Evolutionary conservation across 495 filamentous ascomycete genomes (phyloP).

Genomic region (Cryomyces antarcticus): DNA sequence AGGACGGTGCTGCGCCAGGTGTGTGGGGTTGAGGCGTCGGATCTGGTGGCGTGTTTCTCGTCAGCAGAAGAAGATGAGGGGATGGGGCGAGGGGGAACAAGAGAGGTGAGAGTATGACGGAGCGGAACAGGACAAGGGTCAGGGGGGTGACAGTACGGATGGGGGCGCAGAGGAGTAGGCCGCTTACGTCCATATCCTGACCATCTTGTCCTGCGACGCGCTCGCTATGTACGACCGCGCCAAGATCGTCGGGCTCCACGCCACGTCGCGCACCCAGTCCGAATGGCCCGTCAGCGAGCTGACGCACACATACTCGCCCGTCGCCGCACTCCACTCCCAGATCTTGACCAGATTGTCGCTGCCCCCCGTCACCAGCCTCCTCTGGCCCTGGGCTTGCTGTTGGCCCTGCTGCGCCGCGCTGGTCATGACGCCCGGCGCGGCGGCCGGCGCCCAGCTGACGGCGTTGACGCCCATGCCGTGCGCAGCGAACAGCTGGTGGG

Average conservation of each 20-base stretch:
- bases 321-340: slow-evolving; percentile 39
- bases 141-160: too few species aligned
- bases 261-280: slow-evolving; percentile 96
- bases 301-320: slow-evolving; percentile 30
- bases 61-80: slow-evolving; percentile 2
- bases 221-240: slow-evolving; percentile 90
- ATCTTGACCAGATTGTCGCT: slow-evolving; percentile 84
- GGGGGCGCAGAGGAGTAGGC: too few species aligned
- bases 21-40: too few species aligned
- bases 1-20: slow-evolving; percentile 64
- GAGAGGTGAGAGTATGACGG: neutral
- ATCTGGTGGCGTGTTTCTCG: slow-evolving; percentile 13
- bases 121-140: neutral
- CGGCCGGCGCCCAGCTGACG: slow-evolving; percentile 83
- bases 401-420: slow-evolving; percentile 40
- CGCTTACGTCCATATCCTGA: slow-evolving; percentile 74
- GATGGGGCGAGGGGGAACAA: neutral
- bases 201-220: slow-evolving; percentile 88
- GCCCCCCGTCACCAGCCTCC: slow-evolving; percentile 83
- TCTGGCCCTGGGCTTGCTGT: slow-evolving; percentile 28
- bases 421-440: slow-evolving; percentile 58
- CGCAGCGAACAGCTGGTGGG: slow-evolving; percentile 71
- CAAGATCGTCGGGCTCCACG: slow-evolving; percentile 85
- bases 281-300: slow-evolving; percentile 52
- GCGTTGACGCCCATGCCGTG: slow-evolving; percentile 87